A percentile compares a stretch with the other conserved stretches of the same genome.
Evolutionary conservation across 1,139 yeast genomes (phyloP).

Genomic region (Pichia sp.): DNA sequence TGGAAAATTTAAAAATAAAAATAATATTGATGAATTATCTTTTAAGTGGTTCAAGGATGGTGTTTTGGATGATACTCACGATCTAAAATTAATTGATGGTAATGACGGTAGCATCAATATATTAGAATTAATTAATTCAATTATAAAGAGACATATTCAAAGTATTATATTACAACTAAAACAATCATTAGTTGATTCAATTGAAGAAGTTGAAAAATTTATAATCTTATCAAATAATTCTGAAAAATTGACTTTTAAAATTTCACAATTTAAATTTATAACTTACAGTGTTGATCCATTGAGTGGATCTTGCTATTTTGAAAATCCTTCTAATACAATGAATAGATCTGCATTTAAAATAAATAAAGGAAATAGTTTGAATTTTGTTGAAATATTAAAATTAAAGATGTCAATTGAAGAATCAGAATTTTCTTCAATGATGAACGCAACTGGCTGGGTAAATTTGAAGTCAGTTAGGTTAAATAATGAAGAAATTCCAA

Average conservation of each 20-base stretch:
- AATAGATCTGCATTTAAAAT: slow-evolving; percentile 33
- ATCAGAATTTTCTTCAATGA: slow-evolving; percentile 45
- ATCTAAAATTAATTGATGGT: slow-evolving; percentile 17
- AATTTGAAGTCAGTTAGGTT: slow-evolving; percentile 49
- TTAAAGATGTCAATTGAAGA: slow-evolving; percentile 50
- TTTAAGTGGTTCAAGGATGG: slow-evolving; percentile 70
- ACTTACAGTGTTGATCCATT: slow-evolving; percentile 35
- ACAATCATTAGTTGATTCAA: slow-evolving; percentile 19
- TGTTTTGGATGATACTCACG: slow-evolving; percentile 30
- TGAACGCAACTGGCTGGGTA: slow-evolving; percentile 64
- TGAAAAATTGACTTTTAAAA: slow-evolving; percentile 28
- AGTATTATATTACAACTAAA: slow-evolving; percentile 27
- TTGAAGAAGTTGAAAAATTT: slow-evolving; percentile 28
- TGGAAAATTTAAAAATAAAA: slow-evolving; percentile 46
- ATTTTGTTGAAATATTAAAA: slow-evolving; percentile 37
- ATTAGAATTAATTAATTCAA: slow-evolving; percentile 23
- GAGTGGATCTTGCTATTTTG: slow-evolving; percentile 43
- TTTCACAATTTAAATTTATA: slow-evolving; percentile 33
- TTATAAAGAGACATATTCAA: slow-evolving; percentile 29
- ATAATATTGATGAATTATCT: slow-evolving; percentile 36
- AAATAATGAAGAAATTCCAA: slow-evolving; percentile 19
- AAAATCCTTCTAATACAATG: slow-evolving; percentile 40
- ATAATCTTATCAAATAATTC: slow-evolving; percentile 19
- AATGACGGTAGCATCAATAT: slow-evolving; percentile 25
- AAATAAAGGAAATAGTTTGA: slow-evolving; percentile 30